Conservation (phyloP, 495 filamentous ascomycete genomes). For the Hyaloscypha hepaticicola region DNA sequence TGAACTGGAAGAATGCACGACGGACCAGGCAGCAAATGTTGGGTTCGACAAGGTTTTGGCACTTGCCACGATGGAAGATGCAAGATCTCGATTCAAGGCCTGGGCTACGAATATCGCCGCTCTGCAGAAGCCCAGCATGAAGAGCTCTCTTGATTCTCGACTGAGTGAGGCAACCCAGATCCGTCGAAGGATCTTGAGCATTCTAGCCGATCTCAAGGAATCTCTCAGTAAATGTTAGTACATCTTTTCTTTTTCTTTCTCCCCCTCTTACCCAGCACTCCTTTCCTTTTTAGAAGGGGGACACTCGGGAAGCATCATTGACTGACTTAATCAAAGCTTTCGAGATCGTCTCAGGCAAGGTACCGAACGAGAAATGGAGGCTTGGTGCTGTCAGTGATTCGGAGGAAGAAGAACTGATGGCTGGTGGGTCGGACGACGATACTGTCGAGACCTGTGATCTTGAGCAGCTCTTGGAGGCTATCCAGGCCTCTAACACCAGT, state of each 20-base stretch:
- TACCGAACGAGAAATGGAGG: slow-evolving; percentile 19
- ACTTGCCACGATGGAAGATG: slow-evolving; percentile 30
- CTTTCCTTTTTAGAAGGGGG: too few species aligned
- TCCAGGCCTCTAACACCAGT: slow-evolving; percentile 32
- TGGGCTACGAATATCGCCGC: slow-evolving; percentile 49
- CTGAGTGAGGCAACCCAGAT: slow-evolving; percentile 47
- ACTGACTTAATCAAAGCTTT: slow-evolving; percentile 12
- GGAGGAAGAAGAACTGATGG: slow-evolving; percentile 12
- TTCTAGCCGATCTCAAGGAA: slow-evolving; percentile 27
- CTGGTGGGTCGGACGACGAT: neutral
- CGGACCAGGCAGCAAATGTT: too few species aligned
- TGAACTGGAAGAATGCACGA: too few species aligned
- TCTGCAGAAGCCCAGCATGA: slow-evolving; percentile 33
- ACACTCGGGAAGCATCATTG: neutral
- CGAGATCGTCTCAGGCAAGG: slow-evolving; percentile 14
- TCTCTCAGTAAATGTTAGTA: slow-evolving; percentile 5
- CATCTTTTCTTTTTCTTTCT: too few species aligned
- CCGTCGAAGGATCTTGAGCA: slow-evolving; percentile 34
- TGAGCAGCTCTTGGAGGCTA: slow-evolving; percentile 26
- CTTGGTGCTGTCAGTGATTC: slow-evolving; percentile 10
- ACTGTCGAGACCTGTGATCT: slow-evolving; percentile 17
- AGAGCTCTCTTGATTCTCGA: slow-evolving; percentile 46
- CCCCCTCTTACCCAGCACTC: too few species aligned
- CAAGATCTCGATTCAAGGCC: slow-evolving; percentile 40
- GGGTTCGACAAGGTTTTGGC: too few species aligned